Conservation (phyloP, 176 grass and related monocot species). For the Thinopyrum elongatum region DNA sequence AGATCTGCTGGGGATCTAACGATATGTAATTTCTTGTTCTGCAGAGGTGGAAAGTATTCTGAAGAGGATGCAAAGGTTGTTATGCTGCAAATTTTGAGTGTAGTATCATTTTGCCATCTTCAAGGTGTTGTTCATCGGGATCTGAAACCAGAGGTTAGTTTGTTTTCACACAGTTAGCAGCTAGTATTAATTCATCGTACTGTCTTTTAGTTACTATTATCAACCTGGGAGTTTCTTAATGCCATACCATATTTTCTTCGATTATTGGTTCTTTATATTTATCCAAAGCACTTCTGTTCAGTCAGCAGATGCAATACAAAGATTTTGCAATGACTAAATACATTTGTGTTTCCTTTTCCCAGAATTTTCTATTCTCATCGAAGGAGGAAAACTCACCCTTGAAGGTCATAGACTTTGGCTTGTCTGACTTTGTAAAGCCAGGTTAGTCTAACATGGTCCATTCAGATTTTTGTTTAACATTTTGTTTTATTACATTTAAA, state of each 20-base stretch:
- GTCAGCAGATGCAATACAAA: not conserved
- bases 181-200: not conserved
- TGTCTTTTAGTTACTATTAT: not conserved
- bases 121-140: slow-evolving; percentile 99
- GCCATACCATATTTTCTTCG: not conserved
- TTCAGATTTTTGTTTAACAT: slow-evolving; percentile 20
- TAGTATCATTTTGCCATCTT: slow-evolving; percentile 98
- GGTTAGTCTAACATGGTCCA: slow-evolving; percentile 45
- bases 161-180: slow-evolving; percentile 9
- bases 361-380: slow-evolving; percentile 98
- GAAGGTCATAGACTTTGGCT: slow-evolving; percentile 99
- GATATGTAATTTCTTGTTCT: slow-evolving; percentile 16
- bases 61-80: slow-evolving; percentile 97
- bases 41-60: slow-evolving; percentile 94
- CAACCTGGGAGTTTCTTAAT: not conserved
- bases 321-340: slow-evolving; percentile 12
- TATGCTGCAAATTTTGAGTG: slow-evolving; percentile 91
- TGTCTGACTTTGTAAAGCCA: slow-evolving; percentile 99
- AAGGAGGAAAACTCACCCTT: slow-evolving; percentile 79
- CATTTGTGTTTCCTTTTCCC: slow-evolving; percentile 28
- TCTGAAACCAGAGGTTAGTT: slow-evolving; percentile 92
- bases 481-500: slow-evolving; percentile 20
- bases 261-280: slow-evolving; percentile 15
- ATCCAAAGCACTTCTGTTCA: not conserved
- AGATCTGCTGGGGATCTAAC: slow-evolving; percentile 19